Base-by-base conservation (phyloP, 129 eudicot genomes). In the Flaveria ramosissima region DNA sequence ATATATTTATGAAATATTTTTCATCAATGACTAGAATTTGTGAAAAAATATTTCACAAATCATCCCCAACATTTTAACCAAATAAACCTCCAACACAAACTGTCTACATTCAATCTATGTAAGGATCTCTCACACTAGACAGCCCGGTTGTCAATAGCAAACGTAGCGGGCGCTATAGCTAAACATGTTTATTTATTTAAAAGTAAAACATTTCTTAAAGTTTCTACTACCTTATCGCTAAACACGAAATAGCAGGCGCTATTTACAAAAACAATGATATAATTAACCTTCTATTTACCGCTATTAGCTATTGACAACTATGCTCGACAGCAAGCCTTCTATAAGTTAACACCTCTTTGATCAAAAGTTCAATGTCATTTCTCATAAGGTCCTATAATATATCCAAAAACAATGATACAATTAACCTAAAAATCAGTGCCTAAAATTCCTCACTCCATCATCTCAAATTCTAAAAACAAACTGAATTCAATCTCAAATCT, bases 401-500 rank as follows among this genome's bases (percentile, higher is more conserved):
- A 30, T 30, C 36, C 6, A 30, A 30, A 30, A 30, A 6, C 48
- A 0, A 12, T 60, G 41, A 60, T 60, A 5, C n/a, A 26, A 2
- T 24, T 7, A 16, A 36, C 24, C 47, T 64, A 41, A 14, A 77
- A 51, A 77, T 67, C 81, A 39, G 4, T 9, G 46, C 43, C 47
- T 67, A 48, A 39, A 20, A 52, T 53, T 50, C 15, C 36, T 14
- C 10, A 41, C 13, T 24, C 14, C 70, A 47, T 20, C 48, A 74
- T 60, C 67, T 24, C 2, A 47, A 62, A 26, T 19, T 61, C 62
- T 52, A 24, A 70, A 4, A 59, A 41, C 15, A 61, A 46, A 26
- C 68, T 26, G 61, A 48, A 78, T 70, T 55, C 51, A 20, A 46
- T 70, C 63, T 19, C 82, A 46, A 59, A 11, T n/a, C n/a, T n/a